Conservation (phyloP, 306 rosid species). For the Nissolia schottii region DNA sequence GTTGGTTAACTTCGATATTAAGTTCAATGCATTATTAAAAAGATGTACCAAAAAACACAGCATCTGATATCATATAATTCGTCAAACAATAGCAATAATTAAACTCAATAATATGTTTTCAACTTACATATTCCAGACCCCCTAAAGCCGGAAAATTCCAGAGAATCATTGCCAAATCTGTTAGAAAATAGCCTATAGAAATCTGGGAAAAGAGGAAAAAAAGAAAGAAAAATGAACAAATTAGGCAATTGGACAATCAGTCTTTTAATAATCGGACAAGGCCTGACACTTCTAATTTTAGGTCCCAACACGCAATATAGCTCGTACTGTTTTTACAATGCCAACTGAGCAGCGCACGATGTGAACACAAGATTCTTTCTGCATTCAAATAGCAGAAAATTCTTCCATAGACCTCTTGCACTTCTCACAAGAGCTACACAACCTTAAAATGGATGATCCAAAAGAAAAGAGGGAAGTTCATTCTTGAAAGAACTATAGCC, state of each 20-base stretch:
- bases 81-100: background rate
- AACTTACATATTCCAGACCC: constrained; percentile 87
- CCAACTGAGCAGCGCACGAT: background rate
- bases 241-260: constrained; percentile 4
- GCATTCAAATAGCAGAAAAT: background rate
- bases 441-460: background rate
- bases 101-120: constrained; percentile 14
- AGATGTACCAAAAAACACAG: background rate
- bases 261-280: background rate
- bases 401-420: background rate
- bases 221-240: constrained; percentile 3
- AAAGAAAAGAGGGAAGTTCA: background rate
- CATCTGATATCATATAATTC: background rate
- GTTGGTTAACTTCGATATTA: constrained; percentile 12
- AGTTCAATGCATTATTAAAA: constrained; percentile 11
- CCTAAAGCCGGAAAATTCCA: constrained; percentile 89
- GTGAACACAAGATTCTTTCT: background rate
- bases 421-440: background rate
- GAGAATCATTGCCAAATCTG: constrained; percentile 77
- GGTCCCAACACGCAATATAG: background rate
- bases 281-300: background rate
- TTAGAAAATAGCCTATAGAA: constrained; percentile 80
- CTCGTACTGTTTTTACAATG: background rate
- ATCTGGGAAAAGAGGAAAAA: constrained; percentile 41
- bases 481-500: background rate